Evolutionary conservation across 2,329 filamentous ascomycete species (phyloP), one percentile per base, ranked within the genome.

Genomic region (Calonectria pteridis): DNA sequence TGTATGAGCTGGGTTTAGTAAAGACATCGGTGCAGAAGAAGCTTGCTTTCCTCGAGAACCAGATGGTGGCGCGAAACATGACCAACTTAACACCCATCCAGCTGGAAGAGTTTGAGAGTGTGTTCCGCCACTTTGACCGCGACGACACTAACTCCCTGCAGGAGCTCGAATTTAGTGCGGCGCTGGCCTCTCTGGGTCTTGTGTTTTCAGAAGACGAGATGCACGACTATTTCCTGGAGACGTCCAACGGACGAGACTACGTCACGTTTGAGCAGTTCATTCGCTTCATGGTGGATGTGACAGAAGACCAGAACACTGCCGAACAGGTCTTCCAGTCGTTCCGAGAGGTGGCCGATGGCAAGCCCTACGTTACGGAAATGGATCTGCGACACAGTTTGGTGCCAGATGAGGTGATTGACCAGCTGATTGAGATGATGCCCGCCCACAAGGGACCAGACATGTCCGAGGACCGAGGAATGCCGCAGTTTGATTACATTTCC

Each of bases 181-280:
- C 97, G 1, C 89, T 99, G 73, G 97, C 97, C n/a, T 98, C 95
- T 78, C 88, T 99, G 49, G 97, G 97, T 1, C 89, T 99, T 7
- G 97, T 98, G 6, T 99, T 98, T 82, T 97, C 97, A 78, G 97
- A 98, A 83, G 93, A 96, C 31, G 97, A 99, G 87, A 99, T 98
- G 97, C 96, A 98, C 84, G 93, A 96, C 67, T 96, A 96, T 79
- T 99, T 98, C 85, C 82, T 94, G 65, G 94, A 96, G 68, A 97
- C 96, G n/a, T 96, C 94, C 76, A 92, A 91, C 46, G 95, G 92
- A 43, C 91, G 88, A 77, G 94, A 93, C 84, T 91, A 94, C 77
- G 97, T 99, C 66, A 97, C 94, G 6, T 99, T 99, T 82, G 97
- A 99, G 87, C 96, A 98, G 85, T 99, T 99, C 83, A 99, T 99